These are phyloP conservation scores for Chrysopogon serrulatus DNA, from an alignment of 176 grass and related monocot genomes.

Conservation along the genomic window DNA sequence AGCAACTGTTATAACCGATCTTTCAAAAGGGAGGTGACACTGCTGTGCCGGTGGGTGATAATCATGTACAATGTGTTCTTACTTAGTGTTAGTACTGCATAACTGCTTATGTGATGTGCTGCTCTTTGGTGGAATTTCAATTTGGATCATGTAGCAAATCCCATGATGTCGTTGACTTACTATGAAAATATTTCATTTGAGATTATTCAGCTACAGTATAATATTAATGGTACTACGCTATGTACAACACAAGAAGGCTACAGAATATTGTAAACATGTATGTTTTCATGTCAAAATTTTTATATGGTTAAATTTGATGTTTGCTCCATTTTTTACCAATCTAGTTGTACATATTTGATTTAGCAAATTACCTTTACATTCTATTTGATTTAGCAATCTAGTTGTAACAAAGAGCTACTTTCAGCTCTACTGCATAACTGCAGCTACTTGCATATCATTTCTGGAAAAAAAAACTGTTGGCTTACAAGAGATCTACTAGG, in stretches of 20 bases:
- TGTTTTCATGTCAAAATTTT: no score
- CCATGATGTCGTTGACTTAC: neutral
- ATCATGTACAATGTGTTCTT: neutral
- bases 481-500: neutral
- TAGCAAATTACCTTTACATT: neutral
- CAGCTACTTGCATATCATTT: neutral
- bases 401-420: neutral
- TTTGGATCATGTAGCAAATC: neutral
- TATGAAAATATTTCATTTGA: neutral
- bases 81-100: neutral
- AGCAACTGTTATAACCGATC: neutral
- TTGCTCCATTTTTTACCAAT: neutral
- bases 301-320: neutral
- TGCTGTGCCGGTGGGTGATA: no score
- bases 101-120: neutral
- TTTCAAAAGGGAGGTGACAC: no score
- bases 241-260: neutral
- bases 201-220: neutral
- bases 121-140: neutral
- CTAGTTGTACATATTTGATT: neutral
- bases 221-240: neutral
- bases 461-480: neutral
- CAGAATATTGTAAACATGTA: no score
- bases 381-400: no score
- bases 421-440: neutral